Evolutionary conservation across 495 filamentous ascomycete genomes (phyloP).

Genomic region (Penicillium bialowiezense): DNA sequence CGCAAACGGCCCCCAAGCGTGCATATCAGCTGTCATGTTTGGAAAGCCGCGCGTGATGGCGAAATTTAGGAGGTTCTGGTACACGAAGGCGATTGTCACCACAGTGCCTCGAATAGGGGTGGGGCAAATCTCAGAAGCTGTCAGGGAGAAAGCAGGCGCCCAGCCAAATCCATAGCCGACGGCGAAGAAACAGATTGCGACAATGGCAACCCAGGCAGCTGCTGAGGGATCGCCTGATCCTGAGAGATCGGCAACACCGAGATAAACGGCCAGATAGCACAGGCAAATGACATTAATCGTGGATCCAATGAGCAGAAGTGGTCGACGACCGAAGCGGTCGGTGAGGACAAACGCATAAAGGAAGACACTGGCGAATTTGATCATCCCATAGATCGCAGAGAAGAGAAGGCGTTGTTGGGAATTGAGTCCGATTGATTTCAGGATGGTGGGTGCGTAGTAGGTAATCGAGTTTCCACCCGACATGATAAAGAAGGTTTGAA

Average conservation of each 20-base stretch:
- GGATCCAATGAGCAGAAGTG: constrained; percentile 22
- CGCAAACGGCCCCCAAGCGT: constrained; percentile 22
- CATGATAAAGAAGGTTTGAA: constrained; percentile 65
- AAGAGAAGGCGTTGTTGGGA: constrained; percentile 32
- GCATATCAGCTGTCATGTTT: constrained; percentile 18
- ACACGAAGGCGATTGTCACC: constrained; percentile 19
- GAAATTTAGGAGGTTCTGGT: constrained; percentile 25
- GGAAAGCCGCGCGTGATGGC: constrained; percentile 22
- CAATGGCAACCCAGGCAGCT: constrained; percentile 20
- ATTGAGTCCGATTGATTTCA: constrained; percentile 59
- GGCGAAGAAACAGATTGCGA: constrained; percentile 24
- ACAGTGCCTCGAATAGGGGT: constrained; percentile 16
- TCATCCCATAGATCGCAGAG: constrained; percentile 20
- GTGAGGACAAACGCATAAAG: constrained; percentile 23
- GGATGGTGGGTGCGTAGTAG: constrained; percentile 68
- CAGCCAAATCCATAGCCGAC: constrained; percentile 23
- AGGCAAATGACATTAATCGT: constrained; percentile 18
- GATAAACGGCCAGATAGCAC: constrained; percentile 17
- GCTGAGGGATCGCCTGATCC: constrained; percentile 6
- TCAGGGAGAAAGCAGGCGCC: constrained; percentile 23
- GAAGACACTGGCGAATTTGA: constrained; percentile 21
- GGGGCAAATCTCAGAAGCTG: constrained; percentile 22
- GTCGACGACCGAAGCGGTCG: constrained; percentile 21
- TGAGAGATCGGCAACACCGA: constrained; percentile 13
- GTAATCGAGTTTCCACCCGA: constrained; percentile 69